These are phyloP conservation scores for Saxispiralis lemnorum DNA, from an alignment of 495 filamentous ascomycete genomes.

Conservation along the genomic window DNA sequence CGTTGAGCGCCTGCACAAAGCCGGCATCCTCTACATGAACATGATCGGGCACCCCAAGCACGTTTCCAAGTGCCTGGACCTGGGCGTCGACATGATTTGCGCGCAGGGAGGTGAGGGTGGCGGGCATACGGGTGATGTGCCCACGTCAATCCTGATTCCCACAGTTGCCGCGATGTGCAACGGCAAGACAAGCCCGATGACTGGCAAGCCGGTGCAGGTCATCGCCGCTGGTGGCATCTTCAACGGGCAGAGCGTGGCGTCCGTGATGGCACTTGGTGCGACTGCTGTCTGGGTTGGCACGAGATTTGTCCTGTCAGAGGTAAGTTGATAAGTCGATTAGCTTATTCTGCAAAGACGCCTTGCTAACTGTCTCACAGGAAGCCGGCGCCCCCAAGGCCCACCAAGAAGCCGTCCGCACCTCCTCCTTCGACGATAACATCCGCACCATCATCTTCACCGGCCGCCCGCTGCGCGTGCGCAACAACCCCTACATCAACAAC, in stretches of 20 bases:
- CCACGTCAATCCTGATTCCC: slow-evolving; percentile 75
- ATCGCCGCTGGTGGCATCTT: slow-evolving; percentile 87
- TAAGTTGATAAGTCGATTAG: background rate
- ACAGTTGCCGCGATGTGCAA: slow-evolving; percentile 69
- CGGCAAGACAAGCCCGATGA: slow-evolving; percentile 71
- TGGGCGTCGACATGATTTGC: slow-evolving; percentile 81
- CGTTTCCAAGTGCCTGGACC: slow-evolving; percentile 77
- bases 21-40: slow-evolving; percentile 94
- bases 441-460: slow-evolving; percentile 96
- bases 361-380: slow-evolving; percentile 30
- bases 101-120: slow-evolving; percentile 86
- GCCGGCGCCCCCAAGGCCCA: slow-evolving; percentile 85
- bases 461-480: slow-evolving; percentile 80
- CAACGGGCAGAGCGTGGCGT: slow-evolving; percentile 81
- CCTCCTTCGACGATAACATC: slow-evolving; percentile 84
- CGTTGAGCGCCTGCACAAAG: slow-evolving; percentile 73
- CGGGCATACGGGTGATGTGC: slow-evolving; percentile 75
- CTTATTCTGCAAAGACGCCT: background rate
- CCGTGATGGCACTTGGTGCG: slow-evolving; percentile 82
- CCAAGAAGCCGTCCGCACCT: slow-evolving; percentile 88
- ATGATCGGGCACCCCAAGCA: slow-evolving; percentile 99
- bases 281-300: slow-evolving; percentile 91
- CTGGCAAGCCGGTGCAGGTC: slow-evolving; percentile 70
- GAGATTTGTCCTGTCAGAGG: slow-evolving; percentile 73
- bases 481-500: slow-evolving; percentile 79